Evolutionary conservation across 2,329 filamentous ascomycete species (phyloP).

Genomic region (Beauveria medogensis): DNA sequence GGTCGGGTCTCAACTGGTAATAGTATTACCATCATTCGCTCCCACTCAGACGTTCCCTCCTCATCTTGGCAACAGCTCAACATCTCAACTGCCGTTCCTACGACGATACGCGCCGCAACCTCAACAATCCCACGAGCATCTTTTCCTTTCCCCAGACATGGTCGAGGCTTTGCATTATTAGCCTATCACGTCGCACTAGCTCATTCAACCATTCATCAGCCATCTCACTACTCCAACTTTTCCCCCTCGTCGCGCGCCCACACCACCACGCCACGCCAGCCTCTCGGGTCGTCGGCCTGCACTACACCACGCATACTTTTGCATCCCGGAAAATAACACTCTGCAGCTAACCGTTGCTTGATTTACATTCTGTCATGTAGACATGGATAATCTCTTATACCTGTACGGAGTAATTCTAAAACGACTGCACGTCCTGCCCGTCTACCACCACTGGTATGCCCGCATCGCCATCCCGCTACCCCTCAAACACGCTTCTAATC

Average conservation of each 20-base stretch:
- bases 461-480: conserved; percentile 30
- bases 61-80: too few species aligned
- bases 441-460: conserved; percentile 25
- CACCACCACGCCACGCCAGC: background rate
- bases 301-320: background rate
- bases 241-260: background rate
- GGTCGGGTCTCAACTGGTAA: too few species aligned
- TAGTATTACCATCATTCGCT: too few species aligned
- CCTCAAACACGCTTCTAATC: conserved; percentile 32
- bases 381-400: background rate
- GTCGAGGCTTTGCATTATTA: background rate
- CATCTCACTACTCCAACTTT: conserved; percentile 4
- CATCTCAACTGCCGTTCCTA: too few species aligned
- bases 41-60: too few species aligned
- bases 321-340: background rate
- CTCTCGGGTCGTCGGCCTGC: background rate
- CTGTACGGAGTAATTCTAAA: background rate
- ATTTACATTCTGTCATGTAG: background rate
- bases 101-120: too few species aligned
- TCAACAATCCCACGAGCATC: background rate
- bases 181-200: background rate
- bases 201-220: background rate
- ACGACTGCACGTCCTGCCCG: conserved; percentile 9
- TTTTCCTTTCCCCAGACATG: background rate
- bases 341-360: background rate